Evolutionary conservation across 2,329 filamentous ascomycete species (phyloP).

Genomic region (Pseudogymnoascus sp.): DNA sequence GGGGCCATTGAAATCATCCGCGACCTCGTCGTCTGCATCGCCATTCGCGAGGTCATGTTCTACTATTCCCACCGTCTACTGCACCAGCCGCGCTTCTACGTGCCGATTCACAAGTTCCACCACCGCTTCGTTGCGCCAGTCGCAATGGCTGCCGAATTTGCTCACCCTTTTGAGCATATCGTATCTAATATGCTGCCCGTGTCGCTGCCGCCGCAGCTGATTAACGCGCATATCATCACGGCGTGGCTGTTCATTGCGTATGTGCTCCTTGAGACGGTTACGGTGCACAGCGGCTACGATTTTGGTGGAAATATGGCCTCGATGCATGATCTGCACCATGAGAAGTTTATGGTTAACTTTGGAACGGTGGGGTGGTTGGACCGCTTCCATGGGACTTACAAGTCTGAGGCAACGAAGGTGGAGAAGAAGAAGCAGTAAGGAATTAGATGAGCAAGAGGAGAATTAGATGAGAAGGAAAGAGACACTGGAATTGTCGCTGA

Average conservation of each 20-base stretch:
- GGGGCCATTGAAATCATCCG: slow-evolving; percentile 27
- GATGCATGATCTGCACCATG: slow-evolving; percentile 49
- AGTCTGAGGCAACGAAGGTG: neutral
- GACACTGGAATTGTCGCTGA: neutral
- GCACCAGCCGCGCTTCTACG: slow-evolving; percentile 41
- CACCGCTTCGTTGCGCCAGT: slow-evolving; percentile 48
- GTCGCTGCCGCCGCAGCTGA: slow-evolving; percentile 37
- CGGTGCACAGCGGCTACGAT: slow-evolving; percentile 50
- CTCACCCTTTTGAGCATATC: slow-evolving; percentile 48
- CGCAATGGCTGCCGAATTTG: slow-evolving; percentile 46
- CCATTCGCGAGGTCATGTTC: slow-evolving; percentile 42
- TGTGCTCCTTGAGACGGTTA: slow-evolving; percentile 42
- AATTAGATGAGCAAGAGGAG: neutral
- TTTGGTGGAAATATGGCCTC: slow-evolving; percentile 39
- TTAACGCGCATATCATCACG: slow-evolving; percentile 42
- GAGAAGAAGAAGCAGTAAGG: neutral
- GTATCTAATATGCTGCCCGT: slow-evolving; percentile 45
- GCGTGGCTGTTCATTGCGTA: slow-evolving; percentile 41
- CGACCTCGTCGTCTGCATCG: slow-evolving; percentile 35
- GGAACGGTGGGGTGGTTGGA: slow-evolving; percentile 44
- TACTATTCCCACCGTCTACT: slow-evolving; percentile 48
- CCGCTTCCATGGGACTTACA: slow-evolving; percentile 44
- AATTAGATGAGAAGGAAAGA: neutral
- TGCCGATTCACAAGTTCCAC: slow-evolving; percentile 45
- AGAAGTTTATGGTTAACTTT: slow-evolving; percentile 46